Conservation (phyloP, 768 basidiomycete genomes). For the Asterophora parasitica region DNA sequence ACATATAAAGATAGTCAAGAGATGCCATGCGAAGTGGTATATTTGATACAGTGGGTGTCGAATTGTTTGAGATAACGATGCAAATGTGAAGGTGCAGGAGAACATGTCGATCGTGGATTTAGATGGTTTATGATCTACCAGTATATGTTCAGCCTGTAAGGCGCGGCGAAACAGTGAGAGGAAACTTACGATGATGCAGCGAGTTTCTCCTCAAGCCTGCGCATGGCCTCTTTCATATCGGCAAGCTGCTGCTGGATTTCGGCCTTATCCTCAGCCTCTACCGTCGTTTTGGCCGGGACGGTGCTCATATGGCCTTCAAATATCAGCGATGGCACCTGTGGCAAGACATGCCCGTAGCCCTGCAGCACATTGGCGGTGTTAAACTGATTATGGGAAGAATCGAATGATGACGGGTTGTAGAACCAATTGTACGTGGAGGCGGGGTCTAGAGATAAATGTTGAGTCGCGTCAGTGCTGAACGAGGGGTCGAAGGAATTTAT, state of each 20-base stretch:
- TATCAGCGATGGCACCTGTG: neutral
- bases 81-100: too few species aligned
- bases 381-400: neutral
- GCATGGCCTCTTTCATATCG: slow-evolving; percentile 9
- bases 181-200: neutral
- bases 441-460: neutral
- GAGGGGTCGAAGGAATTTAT: neutral
- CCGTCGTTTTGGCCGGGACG: too few species aligned
- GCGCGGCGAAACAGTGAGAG: neutral
- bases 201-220: slow-evolving; percentile 7
- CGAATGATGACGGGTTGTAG: neutral
- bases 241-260: neutral
- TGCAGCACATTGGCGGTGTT: neutral
- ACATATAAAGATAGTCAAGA: neutral
- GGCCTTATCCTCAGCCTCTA: neutral
- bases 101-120: neutral
- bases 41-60: neutral
- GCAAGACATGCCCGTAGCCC: neutral
- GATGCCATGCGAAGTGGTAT: neutral
- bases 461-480: neutral
- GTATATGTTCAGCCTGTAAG: neutral
- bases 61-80: neutral
- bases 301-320: neutral
- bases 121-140: too few species aligned
- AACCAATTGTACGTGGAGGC: neutral